Conservation (phyloP, 2,329 filamentous ascomycete genomes). For the Pseudophaeomoniella oleicola region DNA sequence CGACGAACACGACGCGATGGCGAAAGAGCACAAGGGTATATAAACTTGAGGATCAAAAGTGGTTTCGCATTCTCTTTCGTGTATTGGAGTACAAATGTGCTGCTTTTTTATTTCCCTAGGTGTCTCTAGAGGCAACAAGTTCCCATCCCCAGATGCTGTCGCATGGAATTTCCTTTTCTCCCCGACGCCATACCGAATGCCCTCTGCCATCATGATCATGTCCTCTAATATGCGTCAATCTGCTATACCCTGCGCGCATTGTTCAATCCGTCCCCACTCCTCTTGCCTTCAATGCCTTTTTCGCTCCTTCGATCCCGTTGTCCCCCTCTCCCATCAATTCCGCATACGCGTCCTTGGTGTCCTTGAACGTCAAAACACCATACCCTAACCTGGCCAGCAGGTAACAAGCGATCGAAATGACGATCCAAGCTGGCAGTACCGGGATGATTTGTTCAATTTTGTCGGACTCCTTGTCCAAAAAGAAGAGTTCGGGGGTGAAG, state of each 20-base stretch:
- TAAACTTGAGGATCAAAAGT: constrained; percentile 1
- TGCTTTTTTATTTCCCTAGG: too few relatives aligned
- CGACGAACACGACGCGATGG: constrained; percentile 71
- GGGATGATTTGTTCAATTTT: constrained; percentile 71
- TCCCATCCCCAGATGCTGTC: too few relatives aligned
- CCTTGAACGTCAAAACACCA: constrained; percentile 92
- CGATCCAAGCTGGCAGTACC: constrained; percentile 79
- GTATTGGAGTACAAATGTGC: too few relatives aligned
- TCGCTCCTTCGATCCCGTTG: constrained; percentile 54
- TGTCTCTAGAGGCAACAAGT: too few relatives aligned
- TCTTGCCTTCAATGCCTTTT: constrained; percentile 55
- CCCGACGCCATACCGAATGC: too few relatives aligned
- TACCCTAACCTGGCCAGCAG: constrained; percentile 83
- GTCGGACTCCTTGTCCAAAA: constrained; percentile 63
- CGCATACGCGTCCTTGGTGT: constrained; percentile 78
- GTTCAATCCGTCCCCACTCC: constrained; percentile 64
- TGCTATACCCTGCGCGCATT: too few relatives aligned
- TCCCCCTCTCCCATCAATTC: constrained; percentile 64
- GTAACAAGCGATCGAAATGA: constrained; percentile 83
- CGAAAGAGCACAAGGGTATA: constrained; percentile 28
- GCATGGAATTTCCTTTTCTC: too few relatives aligned
- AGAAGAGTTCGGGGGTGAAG: constrained; percentile 45
- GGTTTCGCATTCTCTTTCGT: too few relatives aligned
- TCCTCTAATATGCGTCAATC: too few relatives aligned
- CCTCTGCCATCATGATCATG: too few relatives aligned